A percentile compares a stretch with the other conserved stretches of the same genome.
phyloP scores from a whole-genome alignment of 179 eudicot genomes.

The Dionaea muscipula region DNA sequence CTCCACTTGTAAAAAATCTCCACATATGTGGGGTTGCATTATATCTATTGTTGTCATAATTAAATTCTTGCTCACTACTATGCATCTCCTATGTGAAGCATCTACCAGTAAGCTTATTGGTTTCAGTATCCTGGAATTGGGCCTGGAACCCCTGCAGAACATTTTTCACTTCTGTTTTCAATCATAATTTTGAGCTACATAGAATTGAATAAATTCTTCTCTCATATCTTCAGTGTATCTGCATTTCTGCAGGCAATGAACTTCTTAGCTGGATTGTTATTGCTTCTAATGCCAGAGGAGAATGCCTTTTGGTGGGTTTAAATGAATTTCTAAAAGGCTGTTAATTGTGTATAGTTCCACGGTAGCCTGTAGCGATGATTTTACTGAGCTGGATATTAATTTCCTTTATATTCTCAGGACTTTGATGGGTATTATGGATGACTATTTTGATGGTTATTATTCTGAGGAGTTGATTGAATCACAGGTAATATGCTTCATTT shows the following conservation, averaged over 20 bases:
- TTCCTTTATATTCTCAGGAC: constrained; percentile 42
- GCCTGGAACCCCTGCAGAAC: too few species aligned
- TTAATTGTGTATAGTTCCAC: too few species aligned
- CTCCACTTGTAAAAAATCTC: too few species aligned
- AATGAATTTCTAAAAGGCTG: constrained; percentile 7
- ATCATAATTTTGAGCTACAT: too few species aligned
- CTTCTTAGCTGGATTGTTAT: constrained; percentile 86
- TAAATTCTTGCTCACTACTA: too few species aligned
- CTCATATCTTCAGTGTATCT: background rate
- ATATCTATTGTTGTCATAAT: too few species aligned
- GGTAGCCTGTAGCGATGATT: background rate
- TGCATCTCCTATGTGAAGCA: too few species aligned
- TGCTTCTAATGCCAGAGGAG: constrained; percentile 98
- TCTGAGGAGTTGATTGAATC: constrained; percentile 95
- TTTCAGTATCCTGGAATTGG: too few species aligned
- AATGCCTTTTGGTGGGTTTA: constrained; percentile 95
- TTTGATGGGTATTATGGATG: constrained; percentile 83
- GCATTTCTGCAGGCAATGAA: constrained; percentile 84
- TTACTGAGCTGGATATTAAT: background rate
- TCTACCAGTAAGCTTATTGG: too few species aligned
- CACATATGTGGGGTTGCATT: too few species aligned
- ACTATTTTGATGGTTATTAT: constrained; percentile 92
- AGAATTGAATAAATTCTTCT: background rate
- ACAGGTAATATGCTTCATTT: constrained; percentile 41
- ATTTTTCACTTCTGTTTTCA: too few species aligned